These are phyloP conservation scores for Candida silvatica DNA, from an alignment of 805 yeast genomes.

Conservation along the genomic window DNA sequence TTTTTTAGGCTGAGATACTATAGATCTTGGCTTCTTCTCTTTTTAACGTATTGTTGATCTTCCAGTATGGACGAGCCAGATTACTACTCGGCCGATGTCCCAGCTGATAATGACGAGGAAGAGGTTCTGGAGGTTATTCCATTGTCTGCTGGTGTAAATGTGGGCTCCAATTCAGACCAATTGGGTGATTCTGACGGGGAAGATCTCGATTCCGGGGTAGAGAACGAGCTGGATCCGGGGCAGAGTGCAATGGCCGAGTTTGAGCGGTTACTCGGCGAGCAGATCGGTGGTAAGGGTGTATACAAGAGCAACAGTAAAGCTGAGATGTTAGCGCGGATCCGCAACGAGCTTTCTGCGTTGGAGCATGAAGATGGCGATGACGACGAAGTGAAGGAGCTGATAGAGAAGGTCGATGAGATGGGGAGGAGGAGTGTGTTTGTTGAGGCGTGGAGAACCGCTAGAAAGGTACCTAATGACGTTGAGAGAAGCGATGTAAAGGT, in stretches of 20 bases:
- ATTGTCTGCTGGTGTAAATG: too few relatives aligned
- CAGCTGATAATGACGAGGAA: conserved; percentile 9
- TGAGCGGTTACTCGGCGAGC: conserved; percentile 5
- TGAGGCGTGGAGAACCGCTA: conserved; percentile 2
- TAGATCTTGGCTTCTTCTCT: conserved; percentile 1
- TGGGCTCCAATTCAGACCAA: conserved; percentile 5
- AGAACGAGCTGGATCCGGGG: background rate
- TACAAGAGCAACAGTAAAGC: conserved; percentile 1
- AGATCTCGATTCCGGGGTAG: background rate
- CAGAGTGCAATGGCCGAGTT: conserved; percentile 1
- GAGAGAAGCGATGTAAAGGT: too few relatives aligned
- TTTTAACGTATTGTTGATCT: background rate
- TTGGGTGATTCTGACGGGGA: background rate
- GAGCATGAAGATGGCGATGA: conserved; percentile 5
- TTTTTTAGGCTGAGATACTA: background rate
- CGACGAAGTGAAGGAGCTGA: conserved; percentile 3
- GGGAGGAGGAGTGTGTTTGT: background rate
- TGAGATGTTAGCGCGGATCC: conserved; percentile 7
- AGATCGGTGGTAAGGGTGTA: background rate
- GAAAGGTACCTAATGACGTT: too few relatives aligned
- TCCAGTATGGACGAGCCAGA: conserved; percentile 10
- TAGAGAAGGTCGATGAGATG: conserved; percentile 6
- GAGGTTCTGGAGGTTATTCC: conserved; percentile 16
- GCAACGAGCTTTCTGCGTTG: conserved; percentile 6
- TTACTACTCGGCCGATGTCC: conserved; percentile 20